Base-by-base conservation (phyloP, 495 filamentous ascomycete species). In the Cercophora sp. region DNA sequence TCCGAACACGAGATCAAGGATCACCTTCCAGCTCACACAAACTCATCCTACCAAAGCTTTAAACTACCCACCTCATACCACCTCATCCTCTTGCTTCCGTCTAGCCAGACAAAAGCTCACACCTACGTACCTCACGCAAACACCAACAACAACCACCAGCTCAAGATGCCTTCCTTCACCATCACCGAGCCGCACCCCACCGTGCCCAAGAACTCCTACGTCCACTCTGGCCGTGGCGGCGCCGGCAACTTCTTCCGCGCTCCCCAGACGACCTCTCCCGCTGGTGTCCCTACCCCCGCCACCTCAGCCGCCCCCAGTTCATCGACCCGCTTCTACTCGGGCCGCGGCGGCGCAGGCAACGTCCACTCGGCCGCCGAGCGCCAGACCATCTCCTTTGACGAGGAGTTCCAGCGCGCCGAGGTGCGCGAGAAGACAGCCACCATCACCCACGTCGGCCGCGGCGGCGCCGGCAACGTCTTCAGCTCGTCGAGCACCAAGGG, bases 261-360 rank as follows among this genome's bases (percentile, higher is more conserved):
- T 51, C 78, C 80, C 46, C 72, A 77, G 51, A 86, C 84, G 39
- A 78, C 82, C 43, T 60, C 77, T 4, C 62, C 74, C 8, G 37
- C 65, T 36, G 66, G 70, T 55, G 52, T 74, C 16, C 60, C 66
- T 2, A 73, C 68, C 9, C 55, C 58, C 49, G 15, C 58, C 48
- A 15, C 61, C 8, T 13, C 58, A 11, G 25, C 49, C n/a, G 23
- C 50, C 53, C 54, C 66, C 36, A 69, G 68, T 16, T 70, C 57
- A 41, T 69, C 73, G 23, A 76, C 82, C 45, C 78, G 77, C 61
- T 94, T 86, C 81, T 80, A 79, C 61, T 83, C 84, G 13, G 92
- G 93, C 58, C 86, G 92, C 27, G 93, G 93, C 42, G 93, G 93
- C 26, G 89, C 86, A 39, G 93, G 93, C 57, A 98, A 96, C 72